Conservation (phyloP, 2,329 filamentous ascomycete genomes). For the Fusarium secorum region DNA sequence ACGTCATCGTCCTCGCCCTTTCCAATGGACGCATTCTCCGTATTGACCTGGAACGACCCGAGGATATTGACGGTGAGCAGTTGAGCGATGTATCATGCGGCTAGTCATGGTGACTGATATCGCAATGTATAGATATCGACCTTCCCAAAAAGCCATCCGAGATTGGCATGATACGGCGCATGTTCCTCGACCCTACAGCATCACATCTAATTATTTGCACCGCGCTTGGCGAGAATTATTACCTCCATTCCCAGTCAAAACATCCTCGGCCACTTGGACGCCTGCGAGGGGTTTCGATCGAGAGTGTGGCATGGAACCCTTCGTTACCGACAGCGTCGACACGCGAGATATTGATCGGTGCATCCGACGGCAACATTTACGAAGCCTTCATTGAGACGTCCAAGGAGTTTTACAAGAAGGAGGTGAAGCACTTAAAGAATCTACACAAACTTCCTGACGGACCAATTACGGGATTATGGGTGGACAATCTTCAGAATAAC, state of each 20-base stretch:
- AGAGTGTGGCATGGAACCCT: slow-evolving; percentile 94
- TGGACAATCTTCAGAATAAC: slow-evolving; percentile 75
- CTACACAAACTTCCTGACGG: slow-evolving; percentile 85
- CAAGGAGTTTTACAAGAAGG: slow-evolving; percentile 92
- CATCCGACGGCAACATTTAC: slow-evolving; percentile 93
- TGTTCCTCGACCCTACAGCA: slow-evolving; percentile 97
- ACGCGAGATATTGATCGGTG: slow-evolving; percentile 89
- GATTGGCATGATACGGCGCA: slow-evolving; percentile 88
- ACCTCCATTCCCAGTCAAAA: slow-evolving; percentile 93
- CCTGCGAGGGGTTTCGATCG: slow-evolving; percentile 85
- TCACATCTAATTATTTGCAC: slow-evolving; percentile 94
- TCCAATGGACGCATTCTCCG: slow-evolving; percentile 91
- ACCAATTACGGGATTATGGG: slow-evolving; percentile 85
- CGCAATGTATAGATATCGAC: slow-evolving; percentile 79
- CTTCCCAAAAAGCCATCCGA: slow-evolving; percentile 92
- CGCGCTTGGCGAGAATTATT: slow-evolving; percentile 93
- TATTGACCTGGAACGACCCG: slow-evolving; percentile 91
- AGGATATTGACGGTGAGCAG: slow-evolving; percentile 85
- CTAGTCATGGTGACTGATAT: slow-evolving; percentile 12
- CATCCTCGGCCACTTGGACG: slow-evolving; percentile 83
- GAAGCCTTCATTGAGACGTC: slow-evolving; percentile 95
- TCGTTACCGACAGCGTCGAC: slow-evolving; percentile 92
- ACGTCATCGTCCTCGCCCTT: slow-evolving; percentile 90
- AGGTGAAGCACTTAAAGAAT: slow-evolving; percentile 89
- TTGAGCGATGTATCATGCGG: not conserved